These are phyloP conservation scores for Phytomonas serpens DNA, from an alignment of 208 protist species.

Conservation along the genomic window DNA sequence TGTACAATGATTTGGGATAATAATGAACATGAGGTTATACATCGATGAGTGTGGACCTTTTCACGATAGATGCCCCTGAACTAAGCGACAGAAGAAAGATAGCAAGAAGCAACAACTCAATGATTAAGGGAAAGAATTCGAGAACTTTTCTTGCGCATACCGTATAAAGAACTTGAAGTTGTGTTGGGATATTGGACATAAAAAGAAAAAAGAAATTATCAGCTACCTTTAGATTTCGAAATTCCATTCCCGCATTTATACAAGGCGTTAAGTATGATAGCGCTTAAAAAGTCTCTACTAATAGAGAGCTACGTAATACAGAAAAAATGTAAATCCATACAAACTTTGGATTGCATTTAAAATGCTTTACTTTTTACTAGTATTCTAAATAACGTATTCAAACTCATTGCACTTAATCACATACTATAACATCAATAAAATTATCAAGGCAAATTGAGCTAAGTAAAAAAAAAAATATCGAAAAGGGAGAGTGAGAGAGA, in stretches of 20 bases:
- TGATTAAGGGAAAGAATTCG: background rate
- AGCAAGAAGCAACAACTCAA: background rate
- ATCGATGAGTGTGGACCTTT: background rate
- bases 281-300: background rate
- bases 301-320: background rate
- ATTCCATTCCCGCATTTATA: background rate
- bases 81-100: background rate
- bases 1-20: background rate
- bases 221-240: background rate
- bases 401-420: background rate
- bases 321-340: background rate
- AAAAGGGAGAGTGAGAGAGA: slow-evolving; percentile 2
- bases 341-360: background rate
- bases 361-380: background rate
- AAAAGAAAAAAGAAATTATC: background rate
- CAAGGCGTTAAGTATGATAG: background rate
- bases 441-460: slow-evolving; percentile 7
- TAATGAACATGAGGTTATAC: background rate
- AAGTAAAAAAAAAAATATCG: slow-evolving; percentile 10
- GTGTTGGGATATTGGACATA: background rate
- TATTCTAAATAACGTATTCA: background rate
- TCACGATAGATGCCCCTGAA: background rate
- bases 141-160: background rate
- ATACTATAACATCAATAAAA: slow-evolving; percentile 4
- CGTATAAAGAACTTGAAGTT: background rate